Percentiles rank a stretch among this genome's conserved stretches.
Evolutionary conservation across 257 asterid genomes (phyloP).

Genomic region (Echium plantagineum): DNA sequence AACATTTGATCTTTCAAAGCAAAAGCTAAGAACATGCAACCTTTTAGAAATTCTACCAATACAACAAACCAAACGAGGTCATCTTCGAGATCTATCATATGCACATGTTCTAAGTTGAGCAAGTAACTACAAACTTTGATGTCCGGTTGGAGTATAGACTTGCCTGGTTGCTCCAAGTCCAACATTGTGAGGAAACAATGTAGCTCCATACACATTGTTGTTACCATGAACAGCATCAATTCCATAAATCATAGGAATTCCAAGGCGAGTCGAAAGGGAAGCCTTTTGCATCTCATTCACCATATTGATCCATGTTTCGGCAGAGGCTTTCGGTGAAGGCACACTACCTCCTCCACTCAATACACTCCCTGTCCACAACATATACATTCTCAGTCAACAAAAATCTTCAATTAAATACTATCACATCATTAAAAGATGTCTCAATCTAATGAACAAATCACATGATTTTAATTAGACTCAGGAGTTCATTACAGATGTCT

Average conservation of each 20-base stretch:
- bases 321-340: constrained; percentile 7
- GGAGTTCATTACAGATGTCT: too few species aligned
- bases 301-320: constrained; percentile 17
- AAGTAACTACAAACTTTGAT: too few species aligned
- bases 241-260: constrained; percentile 17
- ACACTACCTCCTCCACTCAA: constrained; percentile 22
- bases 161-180: constrained; percentile 20
- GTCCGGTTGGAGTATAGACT: background rate
- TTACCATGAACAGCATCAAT: constrained; percentile 23
- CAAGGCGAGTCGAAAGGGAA: constrained; percentile 15
- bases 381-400: too few species aligned
- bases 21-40: too few species aligned
- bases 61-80: too few species aligned
- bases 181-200: constrained; percentile 19
- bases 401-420: too few species aligned
- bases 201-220: constrained; percentile 14
- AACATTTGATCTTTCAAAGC: too few species aligned
- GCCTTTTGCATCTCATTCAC: constrained; percentile 10
- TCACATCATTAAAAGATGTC: too few species aligned
- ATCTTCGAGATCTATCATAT: too few species aligned
- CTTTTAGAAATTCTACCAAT: too few species aligned
- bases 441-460: too few species aligned
- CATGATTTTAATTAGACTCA: background rate
- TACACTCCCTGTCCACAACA: background rate
- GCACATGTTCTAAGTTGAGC: too few species aligned